phyloP scores from a whole-genome alignment of 148 eudicot genomes.

The Rhododendron ferrugineum region DNA sequence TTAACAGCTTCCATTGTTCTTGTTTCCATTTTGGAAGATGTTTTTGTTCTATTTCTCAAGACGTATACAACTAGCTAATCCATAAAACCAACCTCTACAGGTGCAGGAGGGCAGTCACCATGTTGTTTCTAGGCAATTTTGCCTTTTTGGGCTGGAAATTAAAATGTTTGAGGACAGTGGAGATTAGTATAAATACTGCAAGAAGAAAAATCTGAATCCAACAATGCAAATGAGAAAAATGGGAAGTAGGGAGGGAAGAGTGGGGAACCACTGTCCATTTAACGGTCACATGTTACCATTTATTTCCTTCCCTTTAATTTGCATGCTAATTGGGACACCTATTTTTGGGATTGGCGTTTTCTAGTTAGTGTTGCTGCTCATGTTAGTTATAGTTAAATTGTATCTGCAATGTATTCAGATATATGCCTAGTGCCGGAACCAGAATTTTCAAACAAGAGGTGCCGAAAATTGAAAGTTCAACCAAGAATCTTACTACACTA shows the following conservation, averaged over 20 bases:
- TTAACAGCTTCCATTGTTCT: constrained; percentile 17
- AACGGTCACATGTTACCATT: constrained; percentile 13
- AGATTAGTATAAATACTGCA: constrained; percentile 1
- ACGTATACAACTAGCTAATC: neutral
- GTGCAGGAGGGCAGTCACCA: constrained; percentile 2
- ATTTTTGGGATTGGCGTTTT: neutral
- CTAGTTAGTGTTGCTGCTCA: neutral
- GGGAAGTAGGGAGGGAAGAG: constrained; percentile 39
- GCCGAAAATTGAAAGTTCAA: neutral
- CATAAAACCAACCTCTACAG: neutral
- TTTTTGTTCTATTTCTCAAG: neutral
- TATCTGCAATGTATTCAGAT: too few species aligned
- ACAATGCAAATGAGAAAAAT: constrained; percentile 10
- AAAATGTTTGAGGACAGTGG: neutral
- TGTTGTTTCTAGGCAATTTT: constrained; percentile 1
- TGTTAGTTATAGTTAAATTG: too few species aligned
- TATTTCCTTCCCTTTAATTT: neutral
- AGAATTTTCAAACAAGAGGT: neutral
- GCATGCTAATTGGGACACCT: neutral
- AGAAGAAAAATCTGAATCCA: constrained; percentile 7
- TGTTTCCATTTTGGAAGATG: neutral
- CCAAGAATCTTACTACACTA: neutral
- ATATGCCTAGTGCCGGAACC: too few species aligned
- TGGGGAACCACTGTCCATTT: constrained; percentile 25
- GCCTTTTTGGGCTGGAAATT: neutral